Base-by-base conservation (phyloP, 306 rosid genomes). In the Aeschynomene evenia region DNA sequence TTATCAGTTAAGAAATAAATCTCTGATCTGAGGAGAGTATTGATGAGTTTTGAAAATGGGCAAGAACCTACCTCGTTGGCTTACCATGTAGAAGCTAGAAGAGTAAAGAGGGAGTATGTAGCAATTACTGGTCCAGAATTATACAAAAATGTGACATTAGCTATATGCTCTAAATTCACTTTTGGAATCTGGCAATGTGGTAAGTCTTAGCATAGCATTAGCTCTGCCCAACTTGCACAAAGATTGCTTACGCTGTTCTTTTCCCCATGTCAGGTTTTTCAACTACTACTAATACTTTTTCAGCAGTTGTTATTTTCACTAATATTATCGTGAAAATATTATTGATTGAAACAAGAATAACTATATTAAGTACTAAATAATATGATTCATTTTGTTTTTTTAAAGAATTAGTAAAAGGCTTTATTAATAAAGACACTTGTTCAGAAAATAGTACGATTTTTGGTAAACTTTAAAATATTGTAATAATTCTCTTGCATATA, bases 161-260 rank as follows among this genome's bases (percentile, higher is more conserved):
- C 68, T 60, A 19, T 29, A 7, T 31, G 63, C 66, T 42, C 70
- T 54, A 54, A 70, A 65, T 70, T 63, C 37, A 54, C 2, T 68
- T 28, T 16, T 45, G 61, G 19, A 6, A 42, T 31, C 54, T 70
- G 67, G 7, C 61, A 42, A 22, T 18, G 19, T 42, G n/a, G 21
- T 71, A 63, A 74, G 57, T 68, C 39, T n/a, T 69, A 67, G 46
- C 39, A 22, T 64, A 68, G n/a, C n/a, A n/a, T n/a, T n/a, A n/a
- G 88, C 84, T 79, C 75, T 71, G 66, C 14, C 66, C 29, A 76
- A 64, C 72, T 76, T 75, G 54, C 77, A 78, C 33, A 53, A 67
- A 64, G 72, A 78, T 28, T 28, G 56, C 48, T 48, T 20, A 5
- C 15, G 4, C 26, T 13, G 12, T 18, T 3, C 20, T 13, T 13